Evolutionary conservation across 2,329 filamentous ascomycete genomes (phyloP), one percentile per base, ranked within the genome.

Genomic region (Teratosphaeria pseudoeucalypti): DNA sequence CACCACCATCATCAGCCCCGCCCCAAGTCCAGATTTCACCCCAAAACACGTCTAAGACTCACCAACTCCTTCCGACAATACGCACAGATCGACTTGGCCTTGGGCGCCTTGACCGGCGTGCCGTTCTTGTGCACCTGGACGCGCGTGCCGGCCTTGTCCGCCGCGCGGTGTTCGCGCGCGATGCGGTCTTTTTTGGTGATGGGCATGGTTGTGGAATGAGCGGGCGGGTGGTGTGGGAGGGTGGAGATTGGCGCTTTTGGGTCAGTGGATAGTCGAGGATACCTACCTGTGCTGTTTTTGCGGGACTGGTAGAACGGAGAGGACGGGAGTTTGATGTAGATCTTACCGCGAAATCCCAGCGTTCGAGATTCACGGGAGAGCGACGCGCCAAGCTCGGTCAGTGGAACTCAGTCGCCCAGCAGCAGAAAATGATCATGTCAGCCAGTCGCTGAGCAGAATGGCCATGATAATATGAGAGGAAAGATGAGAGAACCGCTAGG

Each of bases 121-220:
- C 53, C 58, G 64, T 83, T 82, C 19, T 79, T 70, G 71, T 82
- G 81, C 61, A 82, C 79, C 0, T 79, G 75, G 37, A 77, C 74
- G 56, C 80, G 77, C 58, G 81, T 83, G 61, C 81, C 81, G 34
- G 79, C 80, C 32, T 76, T 77, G 3, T 83, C 81, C 52, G 77
- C 81, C 63, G 77, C 79, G 68, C 82, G 80, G 73, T 83, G 81
- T 71, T 83, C 81, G 68, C 78, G 78, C 65, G 76, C 73, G 65
- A 80, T 74, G 76, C 82, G 67, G 66, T 75, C 76, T 69, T 79
- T 79, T 72, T 79, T 79, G 59, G 76, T 75, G 66, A 79, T 77
- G 60, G 77, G 77, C 77, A 79, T 79, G 10, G 29, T 72, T 58
- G 56, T 23, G 6, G 12, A 6, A 43, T 57, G 29, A 7, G 29